A percentile compares a stretch with the other conserved stretches of the same genome.
phyloP scores from a whole-genome alignment of 257 asterid genomes.

The Cruciata laevipes region DNA sequence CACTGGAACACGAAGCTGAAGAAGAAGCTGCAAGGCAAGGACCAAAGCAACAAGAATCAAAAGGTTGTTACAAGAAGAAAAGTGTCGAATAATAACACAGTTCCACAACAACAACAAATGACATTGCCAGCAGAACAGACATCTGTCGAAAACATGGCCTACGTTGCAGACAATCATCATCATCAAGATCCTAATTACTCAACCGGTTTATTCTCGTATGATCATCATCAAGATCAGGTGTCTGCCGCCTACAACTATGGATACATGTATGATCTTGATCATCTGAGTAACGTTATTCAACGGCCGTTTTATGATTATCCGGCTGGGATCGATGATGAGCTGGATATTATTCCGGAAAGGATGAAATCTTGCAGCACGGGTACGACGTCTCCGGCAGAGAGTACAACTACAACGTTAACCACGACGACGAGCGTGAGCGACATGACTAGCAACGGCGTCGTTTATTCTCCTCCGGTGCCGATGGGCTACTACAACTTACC shows the following conservation, averaged over 20 bases:
- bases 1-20: constrained; percentile 42
- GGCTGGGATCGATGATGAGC: background rate
- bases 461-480: constrained; percentile 22
- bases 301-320: background rate
- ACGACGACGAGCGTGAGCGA: constrained; percentile 31
- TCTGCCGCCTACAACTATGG: background rate
- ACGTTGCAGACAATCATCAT: constrained; percentile 6
- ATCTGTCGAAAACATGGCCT: background rate
- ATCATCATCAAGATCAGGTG: background rate
- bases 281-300: background rate
- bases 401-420: constrained; percentile 23
- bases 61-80: constrained; percentile 9
- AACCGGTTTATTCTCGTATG: background rate
- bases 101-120: constrained; percentile 9
- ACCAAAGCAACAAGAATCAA: constrained; percentile 20
- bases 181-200: background rate
- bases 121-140: constrained; percentile 8
- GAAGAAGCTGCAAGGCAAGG: constrained; percentile 28
- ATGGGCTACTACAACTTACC: constrained; percentile 3
- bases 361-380: constrained; percentile 10
- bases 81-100: background rate
- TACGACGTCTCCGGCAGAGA: constrained; percentile 24
- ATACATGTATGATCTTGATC: constrained; percentile 17
- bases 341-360: constrained; percentile 17
- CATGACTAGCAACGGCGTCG: constrained; percentile 14